A percentile compares a stretch with the other conserved stretches of the same genome.
phyloP scores from a whole-genome alignment of 73 alveolate species.

The Paraurostyla sp. region DNA sequence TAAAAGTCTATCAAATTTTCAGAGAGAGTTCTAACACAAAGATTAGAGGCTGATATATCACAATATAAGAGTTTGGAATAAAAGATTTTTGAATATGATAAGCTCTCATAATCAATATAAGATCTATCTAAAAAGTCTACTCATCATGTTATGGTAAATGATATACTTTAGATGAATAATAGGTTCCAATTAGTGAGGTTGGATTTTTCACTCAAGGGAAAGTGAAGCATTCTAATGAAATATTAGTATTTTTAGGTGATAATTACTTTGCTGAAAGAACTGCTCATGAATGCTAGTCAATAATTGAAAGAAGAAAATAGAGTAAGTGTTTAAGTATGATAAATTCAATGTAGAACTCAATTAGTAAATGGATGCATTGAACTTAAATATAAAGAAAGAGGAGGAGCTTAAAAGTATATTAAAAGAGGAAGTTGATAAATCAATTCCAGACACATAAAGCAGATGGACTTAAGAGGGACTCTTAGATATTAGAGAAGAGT shows the following conservation, averaged over 20 bases:
- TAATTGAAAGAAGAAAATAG: constrained; percentile 62
- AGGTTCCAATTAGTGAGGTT: constrained; percentile 65
- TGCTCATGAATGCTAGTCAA: constrained; percentile 62
- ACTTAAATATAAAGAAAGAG: neutral
- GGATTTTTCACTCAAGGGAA: constrained; percentile 56
- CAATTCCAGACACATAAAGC: constrained; percentile 4
- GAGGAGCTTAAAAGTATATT: neutral
- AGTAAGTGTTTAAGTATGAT: constrained; percentile 14
- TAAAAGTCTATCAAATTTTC: neutral
- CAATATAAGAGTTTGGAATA: neutral
- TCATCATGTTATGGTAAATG: constrained; percentile 48
- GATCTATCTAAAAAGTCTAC: constrained; percentile 28
- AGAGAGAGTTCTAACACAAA: neutral
- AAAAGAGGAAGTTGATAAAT: neutral
- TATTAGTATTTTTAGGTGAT: constrained; percentile 62
- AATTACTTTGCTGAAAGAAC: constrained; percentile 70
- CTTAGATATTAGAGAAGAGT: constrained; percentile 64
- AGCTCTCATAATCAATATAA: neutral
- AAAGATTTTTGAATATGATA: constrained; percentile 4
- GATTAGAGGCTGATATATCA: neutral
- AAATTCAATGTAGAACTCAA: neutral
- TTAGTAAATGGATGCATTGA: neutral
- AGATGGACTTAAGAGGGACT: constrained; percentile 67
- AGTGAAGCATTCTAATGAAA: constrained; percentile 63
- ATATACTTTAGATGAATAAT: neutral